Percentiles rank a stretch among this genome's conserved stretches.
Conservation (phyloP, 2,329 filamentous ascomycete genomes). For the Pseudomassariella vexata region DNA sequence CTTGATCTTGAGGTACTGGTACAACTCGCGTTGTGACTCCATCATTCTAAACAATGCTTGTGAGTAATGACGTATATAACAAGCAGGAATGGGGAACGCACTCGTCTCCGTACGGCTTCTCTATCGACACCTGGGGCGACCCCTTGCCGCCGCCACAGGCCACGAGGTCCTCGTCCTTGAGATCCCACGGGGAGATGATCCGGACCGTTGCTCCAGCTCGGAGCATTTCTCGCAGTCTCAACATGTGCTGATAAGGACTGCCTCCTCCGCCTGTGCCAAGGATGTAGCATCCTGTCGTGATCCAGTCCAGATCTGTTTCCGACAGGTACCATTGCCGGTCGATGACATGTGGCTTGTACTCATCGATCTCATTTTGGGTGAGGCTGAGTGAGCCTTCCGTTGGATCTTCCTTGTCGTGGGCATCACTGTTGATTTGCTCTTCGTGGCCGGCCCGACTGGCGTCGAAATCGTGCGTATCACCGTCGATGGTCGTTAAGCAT, state of each 20-base stretch:
- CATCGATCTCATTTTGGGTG: conserved; percentile 6
- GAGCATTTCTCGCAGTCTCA: conserved; percentile 43
- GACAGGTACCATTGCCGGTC: background rate
- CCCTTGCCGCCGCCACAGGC: conserved; percentile 50
- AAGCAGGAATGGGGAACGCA: background rate
- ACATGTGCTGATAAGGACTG: conserved; percentile 40
- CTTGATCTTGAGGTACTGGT: conserved; percentile 37
- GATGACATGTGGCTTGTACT: conserved; percentile 17
- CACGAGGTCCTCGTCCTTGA: conserved; percentile 41
- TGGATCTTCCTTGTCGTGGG: no score
- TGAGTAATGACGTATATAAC: background rate
- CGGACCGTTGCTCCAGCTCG: conserved; percentile 39
- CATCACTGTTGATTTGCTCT: conserved; percentile 1
- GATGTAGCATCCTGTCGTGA: background rate
- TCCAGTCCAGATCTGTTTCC: conserved; percentile 46
- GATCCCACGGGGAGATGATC: conserved; percentile 40
- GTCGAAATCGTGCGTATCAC: background rate
- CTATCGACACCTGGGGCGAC: conserved; percentile 50
- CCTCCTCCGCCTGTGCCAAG: conserved; percentile 54
- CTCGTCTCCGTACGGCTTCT: conserved; percentile 51
- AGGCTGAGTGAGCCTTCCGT: background rate
- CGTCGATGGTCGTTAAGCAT: conserved; percentile 3
- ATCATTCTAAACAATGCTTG: conserved; percentile 21
- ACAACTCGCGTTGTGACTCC: conserved; percentile 41
- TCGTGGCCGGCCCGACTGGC: conserved; percentile 2